These are phyloP conservation scores for Skeletonema tropicum DNA, from an alignment of 108 stramenopile species.

Conservation along the genomic window DNA sequence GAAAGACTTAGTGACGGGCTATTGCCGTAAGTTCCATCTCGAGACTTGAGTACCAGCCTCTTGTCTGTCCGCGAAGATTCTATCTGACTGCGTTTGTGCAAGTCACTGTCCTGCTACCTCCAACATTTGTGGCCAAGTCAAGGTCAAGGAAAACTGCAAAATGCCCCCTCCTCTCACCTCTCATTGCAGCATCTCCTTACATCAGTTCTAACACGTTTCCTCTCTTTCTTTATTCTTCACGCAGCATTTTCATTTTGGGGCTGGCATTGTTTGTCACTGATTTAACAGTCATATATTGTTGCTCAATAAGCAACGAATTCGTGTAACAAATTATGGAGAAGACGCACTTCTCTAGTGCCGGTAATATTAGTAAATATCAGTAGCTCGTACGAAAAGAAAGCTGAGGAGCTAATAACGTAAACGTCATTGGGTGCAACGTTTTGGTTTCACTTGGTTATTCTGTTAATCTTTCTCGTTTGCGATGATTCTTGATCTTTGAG, in stretches of 20 bases:
- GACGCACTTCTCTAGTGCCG: neutral
- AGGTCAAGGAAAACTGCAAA: neutral
- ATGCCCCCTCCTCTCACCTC: neutral
- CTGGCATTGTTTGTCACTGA: neutral
- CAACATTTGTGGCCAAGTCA: neutral
- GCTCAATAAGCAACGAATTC: neutral
- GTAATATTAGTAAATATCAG: neutral
- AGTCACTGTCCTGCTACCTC: neutral
- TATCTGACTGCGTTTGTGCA: neutral
- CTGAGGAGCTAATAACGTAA: neutral
- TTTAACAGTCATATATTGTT: neutral
- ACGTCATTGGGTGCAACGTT: neutral
- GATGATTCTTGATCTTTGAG: no score
- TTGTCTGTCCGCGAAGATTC: constrained; percentile 7
- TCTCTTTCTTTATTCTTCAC: neutral
- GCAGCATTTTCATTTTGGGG: neutral
- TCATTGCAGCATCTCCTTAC: no score
- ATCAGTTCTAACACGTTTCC: no score
- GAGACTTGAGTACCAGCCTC: constrained; percentile 3
- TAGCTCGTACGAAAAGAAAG: no score
- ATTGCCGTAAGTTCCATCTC: constrained; percentile 9
- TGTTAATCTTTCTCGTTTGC: neutral
- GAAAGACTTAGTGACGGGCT: constrained; percentile 6
- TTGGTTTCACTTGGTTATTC: neutral
- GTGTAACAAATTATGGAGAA: neutral